Conservation (phyloP, 129 eudicot genomes). For the Artemisia argyi region DNA sequence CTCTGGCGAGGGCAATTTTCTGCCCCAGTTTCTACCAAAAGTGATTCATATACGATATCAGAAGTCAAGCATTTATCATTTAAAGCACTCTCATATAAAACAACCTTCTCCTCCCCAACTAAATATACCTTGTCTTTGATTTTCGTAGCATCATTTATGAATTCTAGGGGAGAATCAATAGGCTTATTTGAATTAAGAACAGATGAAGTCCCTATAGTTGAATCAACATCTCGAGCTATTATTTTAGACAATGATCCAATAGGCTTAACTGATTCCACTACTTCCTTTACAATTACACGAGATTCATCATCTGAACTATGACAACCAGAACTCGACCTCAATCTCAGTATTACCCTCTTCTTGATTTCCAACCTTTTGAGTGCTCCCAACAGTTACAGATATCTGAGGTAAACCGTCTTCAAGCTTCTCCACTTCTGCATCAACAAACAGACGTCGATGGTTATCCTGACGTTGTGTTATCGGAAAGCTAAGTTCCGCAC, state of each 20-base stretch:
- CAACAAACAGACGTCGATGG: conserved; percentile 14
- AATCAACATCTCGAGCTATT: not conserved
- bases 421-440: conserved; percentile 21
- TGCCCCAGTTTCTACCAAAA: not conserved
- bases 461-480: conserved; percentile 42
- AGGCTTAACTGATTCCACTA: conserved; percentile 14
- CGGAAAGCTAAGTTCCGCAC: conserved; percentile 42
- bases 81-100: not conserved
- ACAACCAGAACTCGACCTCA: conserved; percentile 23
- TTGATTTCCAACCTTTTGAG: conserved; percentile 7
- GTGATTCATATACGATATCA: not conserved
- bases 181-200: conserved; percentile 26
- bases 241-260: not conserved
- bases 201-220: not conserved
- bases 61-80: conserved; percentile 1
- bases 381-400: not conserved
- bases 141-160: not conserved
- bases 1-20: not conserved
- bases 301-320: conserved; percentile 39
- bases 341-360: conserved; percentile 25
- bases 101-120: not conserved
- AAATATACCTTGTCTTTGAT: conserved; percentile 16
- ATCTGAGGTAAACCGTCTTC: conserved; percentile 22
- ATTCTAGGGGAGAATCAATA: conserved; percentile 26
- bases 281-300: conserved; percentile 27